Percentiles rank a stretch among this genome's conserved stretches.
Evolutionary conservation across 164 flowering plant species (phyloP).

Genomic region (Stephania cephalantha): DNA sequence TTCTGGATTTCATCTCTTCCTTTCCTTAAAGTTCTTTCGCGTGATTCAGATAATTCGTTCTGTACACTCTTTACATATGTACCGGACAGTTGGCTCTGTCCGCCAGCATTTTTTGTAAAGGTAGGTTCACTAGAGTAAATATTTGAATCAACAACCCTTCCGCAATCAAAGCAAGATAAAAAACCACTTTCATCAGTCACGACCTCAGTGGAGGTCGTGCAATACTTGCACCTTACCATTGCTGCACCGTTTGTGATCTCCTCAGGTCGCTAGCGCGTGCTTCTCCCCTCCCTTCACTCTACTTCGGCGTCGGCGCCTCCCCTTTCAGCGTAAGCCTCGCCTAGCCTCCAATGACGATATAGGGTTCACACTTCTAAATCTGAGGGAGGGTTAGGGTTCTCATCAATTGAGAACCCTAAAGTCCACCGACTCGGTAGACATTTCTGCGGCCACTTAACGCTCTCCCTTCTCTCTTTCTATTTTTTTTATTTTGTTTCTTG

Average conservation of each 20-base stretch:
- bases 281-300: too few species aligned
- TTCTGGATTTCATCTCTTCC: conserved; percentile 36
- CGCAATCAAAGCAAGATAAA: conserved; percentile 19
- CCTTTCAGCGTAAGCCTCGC: too few species aligned
- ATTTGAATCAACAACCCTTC: conserved; percentile 17
- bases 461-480: too few species aligned
- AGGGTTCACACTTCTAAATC: too few species aligned
- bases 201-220: neutral
- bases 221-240: conserved; percentile 17
- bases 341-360: too few species aligned
- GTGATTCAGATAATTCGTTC: conserved; percentile 31
- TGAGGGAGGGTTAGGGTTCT: too few species aligned
- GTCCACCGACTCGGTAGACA: too few species aligned
- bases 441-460: too few species aligned
- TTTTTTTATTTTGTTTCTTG: too few species aligned
- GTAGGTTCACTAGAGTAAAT: conserved; percentile 17
- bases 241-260: neutral
- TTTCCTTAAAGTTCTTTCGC: conserved; percentile 28
- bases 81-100: conserved; percentile 37
- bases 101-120: conserved; percentile 18
- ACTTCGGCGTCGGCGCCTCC: too few species aligned
- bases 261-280: too few species aligned
- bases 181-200: conserved; percentile 5
- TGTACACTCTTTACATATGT: conserved; percentile 28
- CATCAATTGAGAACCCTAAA: too few species aligned